Conservation (phyloP, 2,329 filamentous ascomycete genomes). For the Fonsecaea pedrosoi region DNA sequence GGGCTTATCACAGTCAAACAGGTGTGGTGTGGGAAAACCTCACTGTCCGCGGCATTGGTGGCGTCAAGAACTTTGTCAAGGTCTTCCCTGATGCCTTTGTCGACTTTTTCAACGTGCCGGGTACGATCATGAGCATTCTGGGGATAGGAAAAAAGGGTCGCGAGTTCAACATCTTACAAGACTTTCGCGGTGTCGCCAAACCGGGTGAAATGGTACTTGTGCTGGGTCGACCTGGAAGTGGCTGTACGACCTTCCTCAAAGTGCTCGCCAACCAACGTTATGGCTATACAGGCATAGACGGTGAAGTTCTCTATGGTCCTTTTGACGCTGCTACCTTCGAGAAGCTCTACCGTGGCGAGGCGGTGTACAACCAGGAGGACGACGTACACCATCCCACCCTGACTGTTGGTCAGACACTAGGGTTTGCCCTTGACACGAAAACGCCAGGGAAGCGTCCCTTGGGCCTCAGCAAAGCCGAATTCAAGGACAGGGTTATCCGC, state of each 20-base stretch:
- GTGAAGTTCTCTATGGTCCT: constrained; percentile 78
- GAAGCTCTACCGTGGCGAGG: constrained; percentile 77
- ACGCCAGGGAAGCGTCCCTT: constrained; percentile 79
- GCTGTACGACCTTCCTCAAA: constrained; percentile 74
- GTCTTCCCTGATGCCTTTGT: constrained; percentile 81
- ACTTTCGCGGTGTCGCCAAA: constrained; percentile 70
- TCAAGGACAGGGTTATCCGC: constrained; percentile 76
- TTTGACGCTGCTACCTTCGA: constrained; percentile 73
- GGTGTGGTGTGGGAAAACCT: constrained; percentile 76
- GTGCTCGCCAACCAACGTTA: constrained; percentile 70
- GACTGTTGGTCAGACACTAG: constrained; percentile 85
- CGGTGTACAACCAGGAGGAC: constrained; percentile 85
- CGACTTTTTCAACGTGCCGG: constrained; percentile 76
- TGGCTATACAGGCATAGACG: constrained; percentile 67
- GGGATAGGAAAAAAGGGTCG: constrained; percentile 71
- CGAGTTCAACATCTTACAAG: constrained; percentile 75
- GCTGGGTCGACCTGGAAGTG: constrained; percentile 75
- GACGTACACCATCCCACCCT: constrained; percentile 85
- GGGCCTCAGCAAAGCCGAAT: constrained; percentile 73
- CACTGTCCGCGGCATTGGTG: constrained; percentile 77
- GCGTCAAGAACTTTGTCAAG: constrained; percentile 72
- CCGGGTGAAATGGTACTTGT: constrained; percentile 91
- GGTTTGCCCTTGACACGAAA: constrained; percentile 84
- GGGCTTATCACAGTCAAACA: neutral
- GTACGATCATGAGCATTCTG: constrained; percentile 68